Conservation (phyloP, 768 basidiomycete genomes). For the Tulasnella sp. region DNA sequence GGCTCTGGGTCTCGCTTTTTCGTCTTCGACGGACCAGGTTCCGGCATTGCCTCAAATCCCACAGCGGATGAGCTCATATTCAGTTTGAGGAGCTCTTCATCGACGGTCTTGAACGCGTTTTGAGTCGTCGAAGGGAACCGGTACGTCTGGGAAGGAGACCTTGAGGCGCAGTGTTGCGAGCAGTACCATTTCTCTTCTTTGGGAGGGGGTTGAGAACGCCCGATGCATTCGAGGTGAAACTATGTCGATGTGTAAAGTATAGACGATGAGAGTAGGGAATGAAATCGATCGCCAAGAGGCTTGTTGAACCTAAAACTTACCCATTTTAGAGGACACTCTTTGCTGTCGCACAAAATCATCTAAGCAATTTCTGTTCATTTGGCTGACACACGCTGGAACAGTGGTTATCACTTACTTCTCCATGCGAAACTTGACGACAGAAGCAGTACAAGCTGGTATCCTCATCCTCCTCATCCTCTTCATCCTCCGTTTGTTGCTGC, state of each 20-base stretch:
- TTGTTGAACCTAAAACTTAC: background rate
- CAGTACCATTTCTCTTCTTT: background rate
- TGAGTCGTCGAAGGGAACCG: background rate
- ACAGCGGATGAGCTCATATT: background rate
- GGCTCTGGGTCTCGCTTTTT: background rate
- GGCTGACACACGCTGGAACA: background rate
- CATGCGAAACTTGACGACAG: background rate
- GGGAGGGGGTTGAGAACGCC: background rate
- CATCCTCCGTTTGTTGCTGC: background rate
- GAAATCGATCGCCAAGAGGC: background rate
- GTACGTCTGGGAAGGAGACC: background rate
- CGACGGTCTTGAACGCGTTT: background rate
- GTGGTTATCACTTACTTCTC: background rate
- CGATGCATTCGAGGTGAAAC: background rate
- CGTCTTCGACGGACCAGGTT: background rate
- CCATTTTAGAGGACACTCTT: background rate
- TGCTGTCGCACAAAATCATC: background rate
- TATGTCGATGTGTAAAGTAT: background rate
- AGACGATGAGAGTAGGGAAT: background rate
- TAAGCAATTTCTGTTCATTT: background rate
- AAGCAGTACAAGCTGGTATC: background rate
- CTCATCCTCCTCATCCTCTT: background rate
- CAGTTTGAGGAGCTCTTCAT: background rate
- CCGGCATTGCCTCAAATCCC: background rate
- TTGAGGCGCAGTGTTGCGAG: background rate